Evolutionary conservation across 148 eudicot species (phyloP).

Genomic region (Rhododendron vialii): DNA sequence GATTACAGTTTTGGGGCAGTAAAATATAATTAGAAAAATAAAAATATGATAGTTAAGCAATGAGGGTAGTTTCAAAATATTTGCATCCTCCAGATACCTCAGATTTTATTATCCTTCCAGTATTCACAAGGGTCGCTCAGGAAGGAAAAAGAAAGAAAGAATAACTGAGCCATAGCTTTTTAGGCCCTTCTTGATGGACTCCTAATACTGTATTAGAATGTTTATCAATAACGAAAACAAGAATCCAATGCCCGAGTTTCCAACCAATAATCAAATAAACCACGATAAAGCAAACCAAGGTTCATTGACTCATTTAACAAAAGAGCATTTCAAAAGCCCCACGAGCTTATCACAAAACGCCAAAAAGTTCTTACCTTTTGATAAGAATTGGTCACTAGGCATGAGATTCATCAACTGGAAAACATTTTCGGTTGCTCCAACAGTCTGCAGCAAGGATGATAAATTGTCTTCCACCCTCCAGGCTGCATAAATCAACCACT

Average conservation of each 20-base stretch:
- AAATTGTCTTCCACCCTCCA: slow-evolving; percentile 45
- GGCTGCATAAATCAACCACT: slow-evolving; percentile 59
- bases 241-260: neutral
- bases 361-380: slow-evolving; percentile 31
- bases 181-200: neutral
- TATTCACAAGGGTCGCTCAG: neutral
- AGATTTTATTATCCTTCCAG: neutral
- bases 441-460: slow-evolving; percentile 38
- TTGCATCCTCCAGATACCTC: neutral
- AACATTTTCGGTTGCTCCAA: slow-evolving; percentile 54
- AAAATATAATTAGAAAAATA: neutral
- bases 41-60: neutral
- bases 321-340: neutral
- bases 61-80: neutral
- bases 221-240: neutral
- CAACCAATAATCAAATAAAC: neutral
- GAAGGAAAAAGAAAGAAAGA: neutral
- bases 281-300: neutral
- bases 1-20: neutral
- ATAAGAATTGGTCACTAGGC: slow-evolving; percentile 39
- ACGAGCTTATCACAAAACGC: neutral
- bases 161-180: neutral
- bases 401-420: slow-evolving; percentile 40
- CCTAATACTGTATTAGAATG: too few relatives aligned
- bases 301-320: neutral